Base-by-base conservation (phyloP, 345 rosid genomes). In the Ceriops tagal region DNA sequence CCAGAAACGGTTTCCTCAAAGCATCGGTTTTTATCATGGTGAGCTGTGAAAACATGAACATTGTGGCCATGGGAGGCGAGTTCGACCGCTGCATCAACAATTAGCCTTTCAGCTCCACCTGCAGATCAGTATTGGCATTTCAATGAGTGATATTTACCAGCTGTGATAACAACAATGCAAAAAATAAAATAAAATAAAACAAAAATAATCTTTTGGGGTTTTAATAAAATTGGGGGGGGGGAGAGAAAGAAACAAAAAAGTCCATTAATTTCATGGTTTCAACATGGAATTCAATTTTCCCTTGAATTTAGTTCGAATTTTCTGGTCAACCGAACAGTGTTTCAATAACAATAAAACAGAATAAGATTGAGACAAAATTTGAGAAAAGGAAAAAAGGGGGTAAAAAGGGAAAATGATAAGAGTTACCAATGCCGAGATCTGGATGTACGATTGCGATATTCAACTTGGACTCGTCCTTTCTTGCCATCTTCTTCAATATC, bases 81-180 rank as follows among this genome's bases (percentile, higher is more conserved):
- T 73, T 87, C 93, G 75, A 93, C 93, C 1, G 96, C 96, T 13
- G 96, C 97, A 82, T 93, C 98, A 52, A 92, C 96, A 69, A 93
- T 78, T 72, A 93, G 82, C 82, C 97, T 89, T 82, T 93, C 98
- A 21, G 98, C 98, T 78, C 96, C 98, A 73, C 95, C 98, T 93
- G 58, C 18, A 75, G 1, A 34, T 34, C 37, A 34, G 9, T 34
- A 34, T 8, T 8, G 37, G 7, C 37, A 8, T 34, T 34, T 8
- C 37, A 34, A 7, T 34, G 8, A 34, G 37, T 8, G 9, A 8
- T 7, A 34, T 34, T 8, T 34, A 34, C 9, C 9, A 34, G 37
- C 10, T 34, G 37, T 8, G 10, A 34, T 34, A 34, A 34, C 2
- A 34, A 34, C 37, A 34, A 34, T 34, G 37, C 37, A 34, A 34